A percentile compares a stretch with the other conserved stretches of the same genome.
These are phyloP conservation scores for Cryptococcus maquisensis DNA, from an alignment of 1,284 basidiomycete genomes.

Conservation along the genomic window DNA sequence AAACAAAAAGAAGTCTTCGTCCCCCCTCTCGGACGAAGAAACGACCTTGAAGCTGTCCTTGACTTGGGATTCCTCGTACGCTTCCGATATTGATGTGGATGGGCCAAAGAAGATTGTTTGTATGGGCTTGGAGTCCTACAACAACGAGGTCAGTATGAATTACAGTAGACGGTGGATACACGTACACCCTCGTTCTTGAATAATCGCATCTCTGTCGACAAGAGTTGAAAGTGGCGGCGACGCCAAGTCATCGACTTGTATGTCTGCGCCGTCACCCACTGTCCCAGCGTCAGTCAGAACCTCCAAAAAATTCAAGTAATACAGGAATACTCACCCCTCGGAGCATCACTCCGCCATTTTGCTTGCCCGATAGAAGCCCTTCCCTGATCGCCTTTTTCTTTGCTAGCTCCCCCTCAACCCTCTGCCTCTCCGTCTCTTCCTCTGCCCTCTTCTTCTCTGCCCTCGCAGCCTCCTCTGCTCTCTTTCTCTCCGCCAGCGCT, in stretches of 20 bases:
- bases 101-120: constrained; percentile 21
- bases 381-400: constrained; percentile 15
- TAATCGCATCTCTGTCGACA: constrained; percentile 26
- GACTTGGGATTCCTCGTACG: constrained; percentile 44
- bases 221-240: constrained; percentile 38
- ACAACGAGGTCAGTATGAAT: neutral
- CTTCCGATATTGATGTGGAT: constrained; percentile 14
- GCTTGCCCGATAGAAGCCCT: constrained; percentile 19
- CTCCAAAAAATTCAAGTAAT: neutral
- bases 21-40: constrained; percentile 6
- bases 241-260: constrained; percentile 37
- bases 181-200: constrained; percentile 36
- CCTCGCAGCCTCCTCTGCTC: neutral
- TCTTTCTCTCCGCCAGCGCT: constrained; percentile 8
- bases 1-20: constrained; percentile 43
- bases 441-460: constrained; percentile 3
- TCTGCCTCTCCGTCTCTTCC: constrained; percentile 4
- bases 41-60: constrained; percentile 40
- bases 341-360: constrained; percentile 37
- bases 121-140: constrained; percentile 30
- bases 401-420: constrained; percentile 8
- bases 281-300: neutral
- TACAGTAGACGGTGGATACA: neutral
- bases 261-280: constrained; percentile 45
- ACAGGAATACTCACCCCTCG: constrained; percentile 43